Percentiles rank a stretch among this genome's conserved stretches.
Evolutionary conservation across 2,329 filamentous ascomycete species (phyloP).

Genomic region (Colletotrichum sp.): DNA sequence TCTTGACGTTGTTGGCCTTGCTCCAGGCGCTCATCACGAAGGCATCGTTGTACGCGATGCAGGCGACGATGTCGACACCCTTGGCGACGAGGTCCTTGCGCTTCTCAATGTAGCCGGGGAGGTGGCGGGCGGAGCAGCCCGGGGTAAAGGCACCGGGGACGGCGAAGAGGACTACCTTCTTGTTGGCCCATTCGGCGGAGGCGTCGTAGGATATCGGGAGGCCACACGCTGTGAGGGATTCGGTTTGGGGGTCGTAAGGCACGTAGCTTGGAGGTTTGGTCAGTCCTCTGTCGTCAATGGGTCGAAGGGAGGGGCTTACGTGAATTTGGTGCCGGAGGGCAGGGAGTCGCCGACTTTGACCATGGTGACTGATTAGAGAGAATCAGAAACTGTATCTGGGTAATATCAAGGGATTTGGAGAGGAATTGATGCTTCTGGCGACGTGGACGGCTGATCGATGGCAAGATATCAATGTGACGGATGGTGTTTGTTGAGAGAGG

Average conservation of each 20-base stretch:
- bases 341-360: conserved; percentile 83
- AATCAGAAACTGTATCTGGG: not conserved
- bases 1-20: conserved; percentile 82
- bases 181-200: conserved; percentile 59
- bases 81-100: conserved; percentile 74
- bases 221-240: conserved; percentile 76
- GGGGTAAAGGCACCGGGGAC: conserved; percentile 82
- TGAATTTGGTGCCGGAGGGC: conserved; percentile 81
- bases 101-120: conserved; percentile 80
- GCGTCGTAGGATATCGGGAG: conserved; percentile 80
- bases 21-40: conserved; percentile 90
- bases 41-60: conserved; percentile 84
- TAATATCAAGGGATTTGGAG: not conserved
- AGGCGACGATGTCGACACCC: conserved; percentile 81
- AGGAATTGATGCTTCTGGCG: not conserved
- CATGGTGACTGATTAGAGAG: not conserved
- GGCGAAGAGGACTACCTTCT: conserved; percentile 61
- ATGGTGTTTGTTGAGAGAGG: not conserved
- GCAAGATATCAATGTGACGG: not conserved
- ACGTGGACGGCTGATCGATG: not conserved
- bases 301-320: conserved; percentile 29
- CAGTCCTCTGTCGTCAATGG: not conserved
- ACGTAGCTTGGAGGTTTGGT: conserved; percentile 82
- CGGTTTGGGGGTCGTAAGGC: conserved; percentile 72
- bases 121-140: conserved; percentile 80